These are phyloP conservation scores for Dictyostelium brefeldianum DNA, from an alignment of 78 protist species.

Conservation along the genomic window DNA sequence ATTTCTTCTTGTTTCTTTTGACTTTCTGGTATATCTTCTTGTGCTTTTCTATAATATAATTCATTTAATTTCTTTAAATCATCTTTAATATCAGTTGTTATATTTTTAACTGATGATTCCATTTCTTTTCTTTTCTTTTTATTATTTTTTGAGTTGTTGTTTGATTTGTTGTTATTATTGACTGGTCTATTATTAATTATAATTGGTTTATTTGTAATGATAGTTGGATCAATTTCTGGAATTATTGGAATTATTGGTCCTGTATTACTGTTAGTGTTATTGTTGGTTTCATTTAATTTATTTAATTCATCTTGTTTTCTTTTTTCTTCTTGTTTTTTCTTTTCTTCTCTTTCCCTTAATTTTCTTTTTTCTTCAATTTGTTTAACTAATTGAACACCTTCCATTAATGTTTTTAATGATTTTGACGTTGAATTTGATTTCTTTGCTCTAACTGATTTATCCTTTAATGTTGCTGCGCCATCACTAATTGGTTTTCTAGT, in stretches of 20 bases:
- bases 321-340: slow-evolving; percentile 18
- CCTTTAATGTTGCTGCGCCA: neutral
- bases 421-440: slow-evolving; percentile 16
- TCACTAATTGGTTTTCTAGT: slow-evolving; percentile 35
- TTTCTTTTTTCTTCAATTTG: slow-evolving; percentile 46
- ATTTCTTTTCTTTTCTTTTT: neutral
- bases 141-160: neutral
- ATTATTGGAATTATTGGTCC: neutral
- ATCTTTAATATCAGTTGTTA: slow-evolving; percentile 14
- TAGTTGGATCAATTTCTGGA: neutral
- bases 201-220: neutral
- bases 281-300: neutral
- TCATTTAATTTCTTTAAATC: slow-evolving; percentile 20
- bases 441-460: slow-evolving; percentile 37
- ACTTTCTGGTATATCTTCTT: slow-evolving; percentile 8
- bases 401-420: slow-evolving; percentile 39
- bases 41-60: neutral
- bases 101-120: neutral
- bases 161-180: neutral
- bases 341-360: neutral
- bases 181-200: neutral
- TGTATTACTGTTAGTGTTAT: neutral
- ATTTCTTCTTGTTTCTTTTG: slow-evolving; percentile 1
- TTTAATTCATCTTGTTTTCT: neutral
- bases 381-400: slow-evolving; percentile 36